These are phyloP conservation scores for Daldinia eschscholtzii DNA, from an alignment of 2,329 filamentous ascomycete species.

Conservation along the genomic window DNA sequence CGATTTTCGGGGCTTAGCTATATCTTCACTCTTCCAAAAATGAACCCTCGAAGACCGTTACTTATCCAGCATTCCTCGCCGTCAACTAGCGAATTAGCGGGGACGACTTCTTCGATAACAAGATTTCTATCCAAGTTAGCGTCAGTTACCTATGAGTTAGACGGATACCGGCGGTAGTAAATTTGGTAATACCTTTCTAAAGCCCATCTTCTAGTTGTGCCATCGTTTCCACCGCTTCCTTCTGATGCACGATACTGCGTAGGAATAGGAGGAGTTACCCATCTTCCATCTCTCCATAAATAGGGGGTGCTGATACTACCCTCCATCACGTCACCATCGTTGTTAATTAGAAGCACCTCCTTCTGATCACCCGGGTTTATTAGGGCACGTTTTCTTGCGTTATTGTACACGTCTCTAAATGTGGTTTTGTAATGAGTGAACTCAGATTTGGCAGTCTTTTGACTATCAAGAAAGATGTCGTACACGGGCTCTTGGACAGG, in stretches of 20 bases:
- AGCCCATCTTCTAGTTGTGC: constrained; percentile 87
- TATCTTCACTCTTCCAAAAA: constrained; percentile 58
- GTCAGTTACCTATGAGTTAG: not conserved
- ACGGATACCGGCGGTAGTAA: not conserved
- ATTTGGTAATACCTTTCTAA: constrained; percentile 67
- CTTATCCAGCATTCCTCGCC: constrained; percentile 90
- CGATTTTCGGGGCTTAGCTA: not conserved
- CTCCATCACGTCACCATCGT: constrained; percentile 79
- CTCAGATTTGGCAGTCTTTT: constrained; percentile 62
- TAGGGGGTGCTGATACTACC: constrained; percentile 86
- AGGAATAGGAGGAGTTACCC: constrained; percentile 83
- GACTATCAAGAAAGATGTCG: constrained; percentile 60
- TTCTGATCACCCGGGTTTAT: constrained; percentile 65
- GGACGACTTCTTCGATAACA: constrained; percentile 74
- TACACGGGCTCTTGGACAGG: constrained; percentile 54
- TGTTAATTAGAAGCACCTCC: constrained; percentile 83
- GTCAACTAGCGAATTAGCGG: constrained; percentile 70
- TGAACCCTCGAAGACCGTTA: constrained; percentile 87
- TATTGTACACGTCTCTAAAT: constrained; percentile 76
- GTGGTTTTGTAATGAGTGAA: constrained; percentile 92
- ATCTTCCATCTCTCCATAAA: constrained; percentile 77
- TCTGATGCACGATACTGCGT: constrained; percentile 52
- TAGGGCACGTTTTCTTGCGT: constrained; percentile 71
- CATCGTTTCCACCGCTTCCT: constrained; percentile 82
- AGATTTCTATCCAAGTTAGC: constrained; percentile 60